Evolutionary conservation across 768 basidiomycete genomes (phyloP).

Genomic region (Grammothele lineata): DNA sequence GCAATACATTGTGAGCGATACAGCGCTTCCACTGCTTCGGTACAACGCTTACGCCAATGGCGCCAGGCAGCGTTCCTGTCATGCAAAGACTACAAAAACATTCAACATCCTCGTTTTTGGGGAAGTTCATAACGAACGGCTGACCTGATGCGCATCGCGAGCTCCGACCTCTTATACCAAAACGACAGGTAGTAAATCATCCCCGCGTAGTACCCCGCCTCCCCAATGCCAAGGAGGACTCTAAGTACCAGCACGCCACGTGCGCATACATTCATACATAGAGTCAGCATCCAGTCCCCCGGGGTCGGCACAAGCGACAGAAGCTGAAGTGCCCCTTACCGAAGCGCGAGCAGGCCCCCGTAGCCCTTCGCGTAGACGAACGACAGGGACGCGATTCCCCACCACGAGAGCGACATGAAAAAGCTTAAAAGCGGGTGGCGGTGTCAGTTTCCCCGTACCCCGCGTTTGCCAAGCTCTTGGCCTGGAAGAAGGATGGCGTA

Average conservation of each 20-base stretch:
- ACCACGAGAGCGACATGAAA: constrained; percentile 48
- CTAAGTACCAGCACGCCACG: too few relatives aligned
- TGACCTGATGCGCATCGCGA: constrained; percentile 47
- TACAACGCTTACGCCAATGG: constrained; percentile 44
- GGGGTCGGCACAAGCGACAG: too few relatives aligned
- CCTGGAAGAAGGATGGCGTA: not conserved
- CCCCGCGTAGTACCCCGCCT: constrained; percentile 56
- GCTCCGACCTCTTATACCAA: constrained; percentile 45
- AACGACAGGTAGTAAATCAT: constrained; percentile 61
- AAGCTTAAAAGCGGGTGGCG: constrained; percentile 33
- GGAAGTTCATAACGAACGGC: constrained; percentile 1
- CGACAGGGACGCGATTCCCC: constrained; percentile 51
- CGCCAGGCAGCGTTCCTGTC: constrained; percentile 55
- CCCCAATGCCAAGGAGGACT: constrained; percentile 56
- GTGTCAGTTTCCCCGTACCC: not conserved
- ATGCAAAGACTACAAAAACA: constrained; percentile 40
- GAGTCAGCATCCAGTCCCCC: too few relatives aligned
- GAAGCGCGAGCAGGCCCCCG: constrained; percentile 41
- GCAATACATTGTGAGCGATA: too few relatives aligned
- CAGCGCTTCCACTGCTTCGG: too few relatives aligned
- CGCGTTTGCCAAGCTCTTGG: too few relatives aligned
- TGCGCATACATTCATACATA: too few relatives aligned
- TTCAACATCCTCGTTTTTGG: too few relatives aligned
- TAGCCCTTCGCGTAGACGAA: constrained; percentile 55
- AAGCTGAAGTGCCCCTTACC: too few relatives aligned